Evolutionary conservation across 108 stramenopile genomes (phyloP), one percentile per base, ranked within the genome.

Genomic region (Cyclostephanos invisitatus): DNA sequence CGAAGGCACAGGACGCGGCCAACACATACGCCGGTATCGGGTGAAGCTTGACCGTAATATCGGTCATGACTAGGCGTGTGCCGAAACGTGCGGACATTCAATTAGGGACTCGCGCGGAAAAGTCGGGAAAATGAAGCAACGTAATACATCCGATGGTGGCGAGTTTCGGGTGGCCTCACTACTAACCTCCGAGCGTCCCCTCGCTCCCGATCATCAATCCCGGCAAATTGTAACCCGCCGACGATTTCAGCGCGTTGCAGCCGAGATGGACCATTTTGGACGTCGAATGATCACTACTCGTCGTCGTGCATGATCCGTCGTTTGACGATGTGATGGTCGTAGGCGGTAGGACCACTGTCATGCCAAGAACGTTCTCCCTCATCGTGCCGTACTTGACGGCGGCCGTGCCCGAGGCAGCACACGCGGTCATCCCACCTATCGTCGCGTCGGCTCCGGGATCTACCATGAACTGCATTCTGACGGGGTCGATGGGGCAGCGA

Each of bases 361-460:
- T 36, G 20, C 60, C 82, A 56, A 97, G 51, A 2, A 98, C 89
- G 69, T 96, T 96, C 51, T 97, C 93, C 32, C 91, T 69, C 97
- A 98, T 98, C 24, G 95, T 93, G 20, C 96, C 97, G 69, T 96
- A 97, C n/a, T 84, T 83, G n/a, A 98, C 96, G 0, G 98, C 90
- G 15, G 96, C 94, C 8, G 96, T 97, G 11, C 98, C 98, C 25
- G 93, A 95, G 47, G 96, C 94, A 8, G 96, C 91, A 66, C 90
- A 91, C 0, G 89, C 87, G 38, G 59, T 64, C 94, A 94, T 96
- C 36, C 98, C 98, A 4, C 98, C 98, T 51, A 96, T 86, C 27
- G 92, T 91, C 11, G 97, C 97, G 75, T 96, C 96, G 2, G 98
- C 95, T 14, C 98, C 98, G 3, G 97, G 97, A 70, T 98, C 98